Evolutionary conservation across 1,284 basidiomycete genomes (phyloP).

Genomic region (Leccinum subrobustum): DNA sequence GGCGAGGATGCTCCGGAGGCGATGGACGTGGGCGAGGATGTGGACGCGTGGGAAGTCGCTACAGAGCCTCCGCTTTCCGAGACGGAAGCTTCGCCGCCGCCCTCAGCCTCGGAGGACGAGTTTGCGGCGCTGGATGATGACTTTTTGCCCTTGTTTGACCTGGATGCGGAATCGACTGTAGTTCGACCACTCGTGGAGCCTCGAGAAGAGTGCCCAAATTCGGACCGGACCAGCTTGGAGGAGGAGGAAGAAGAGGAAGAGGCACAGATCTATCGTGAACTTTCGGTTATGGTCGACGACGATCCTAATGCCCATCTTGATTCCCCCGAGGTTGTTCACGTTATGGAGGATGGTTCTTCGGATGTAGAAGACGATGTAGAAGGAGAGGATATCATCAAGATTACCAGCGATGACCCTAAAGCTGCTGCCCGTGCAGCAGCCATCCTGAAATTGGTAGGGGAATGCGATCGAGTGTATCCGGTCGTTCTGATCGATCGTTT

Average conservation of each 20-base stretch:
- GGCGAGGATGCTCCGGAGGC: constrained; percentile 1
- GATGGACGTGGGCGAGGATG: constrained; percentile 5
- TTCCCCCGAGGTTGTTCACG: not conserved
- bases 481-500: constrained; percentile 4
- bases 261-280: constrained; percentile 37
- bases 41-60: constrained; percentile 21
- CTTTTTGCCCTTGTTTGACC: constrained; percentile 16
- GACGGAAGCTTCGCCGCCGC: constrained; percentile 15
- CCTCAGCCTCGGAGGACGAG: constrained; percentile 21
- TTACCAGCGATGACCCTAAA: constrained; percentile 76
- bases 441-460: constrained; percentile 75
- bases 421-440: constrained; percentile 89
- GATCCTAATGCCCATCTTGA: constrained; percentile 5
- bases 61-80: constrained; percentile 29
- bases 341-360: constrained; percentile 10
- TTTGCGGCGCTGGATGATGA: constrained; percentile 19
- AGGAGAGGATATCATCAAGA: constrained; percentile 58
- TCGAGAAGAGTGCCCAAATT: not conserved
- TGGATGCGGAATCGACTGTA: constrained; percentile 19
- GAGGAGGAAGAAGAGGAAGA: constrained; percentile 36
- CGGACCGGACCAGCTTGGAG: constrained; percentile 15
- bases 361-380: constrained; percentile 35
- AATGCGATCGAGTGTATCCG: constrained; percentile 4
- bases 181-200: constrained; percentile 5
- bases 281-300: constrained; percentile 34